A percentile compares a stretch with the other conserved stretches of the same genome.
These are phyloP conservation scores for Nidularia sp. DNA, from an alignment of 768 basidiomycete species.

Conservation along the genomic window DNA sequence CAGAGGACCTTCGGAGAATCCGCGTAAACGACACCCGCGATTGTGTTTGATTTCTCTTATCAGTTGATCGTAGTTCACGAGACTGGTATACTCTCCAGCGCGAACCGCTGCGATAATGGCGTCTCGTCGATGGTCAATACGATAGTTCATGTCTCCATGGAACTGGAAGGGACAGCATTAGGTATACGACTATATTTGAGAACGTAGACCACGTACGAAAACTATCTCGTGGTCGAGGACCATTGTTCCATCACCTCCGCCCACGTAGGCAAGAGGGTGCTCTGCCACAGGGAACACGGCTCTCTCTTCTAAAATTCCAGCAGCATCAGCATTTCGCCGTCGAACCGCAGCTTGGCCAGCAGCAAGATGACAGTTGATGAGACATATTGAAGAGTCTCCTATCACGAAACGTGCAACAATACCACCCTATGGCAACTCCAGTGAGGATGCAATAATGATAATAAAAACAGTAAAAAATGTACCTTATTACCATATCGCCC, in stretches of 20 bases:
- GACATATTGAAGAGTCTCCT: slow-evolving; percentile 90
- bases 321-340: slow-evolving; percentile 82
- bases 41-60: slow-evolving; percentile 85
- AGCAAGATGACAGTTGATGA: slow-evolving; percentile 97
- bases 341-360: slow-evolving; percentile 84
- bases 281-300: slow-evolving; percentile 56
- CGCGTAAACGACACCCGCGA: slow-evolving; percentile 80
- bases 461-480: slow-evolving; percentile 17
- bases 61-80: slow-evolving; percentile 83
- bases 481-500: slow-evolving; percentile 97
- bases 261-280: slow-evolving; percentile 67
- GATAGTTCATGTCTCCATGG: slow-evolving; percentile 96
- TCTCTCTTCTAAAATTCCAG: slow-evolving; percentile 82
- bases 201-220: slow-evolving; percentile 49
- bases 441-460: neutral
- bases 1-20: slow-evolving; percentile 79
- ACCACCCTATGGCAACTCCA: slow-evolving; percentile 64
- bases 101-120: slow-evolving; percentile 68
- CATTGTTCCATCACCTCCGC: slow-evolving; percentile 91
- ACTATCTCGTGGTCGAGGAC: slow-evolving; percentile 94
- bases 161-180: slow-evolving; percentile 37
- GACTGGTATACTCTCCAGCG: slow-evolving; percentile 56
- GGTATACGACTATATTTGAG: neutral
- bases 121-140: slow-evolving; percentile 90
- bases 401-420: slow-evolving; percentile 88